Base-by-base conservation (phyloP, 2,329 filamentous ascomycete genomes). In the Scytalidium lignicola region DNA sequence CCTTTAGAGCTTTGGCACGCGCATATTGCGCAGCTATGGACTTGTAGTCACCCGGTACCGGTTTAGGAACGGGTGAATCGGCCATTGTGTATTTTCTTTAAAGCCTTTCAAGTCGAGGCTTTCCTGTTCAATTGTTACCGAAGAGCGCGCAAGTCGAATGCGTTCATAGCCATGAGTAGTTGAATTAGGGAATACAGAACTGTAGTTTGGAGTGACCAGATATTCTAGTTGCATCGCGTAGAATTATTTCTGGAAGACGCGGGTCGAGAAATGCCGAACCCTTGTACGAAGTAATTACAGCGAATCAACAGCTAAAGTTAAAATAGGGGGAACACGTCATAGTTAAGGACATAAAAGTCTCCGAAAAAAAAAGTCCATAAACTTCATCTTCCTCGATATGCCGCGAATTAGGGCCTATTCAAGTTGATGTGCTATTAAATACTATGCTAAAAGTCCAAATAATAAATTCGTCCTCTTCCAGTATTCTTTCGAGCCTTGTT, bases 381-480 rank as follows among this genome's bases (percentile, higher is more conserved):
- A n/a, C n/a, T n/a, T n/a, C n/a, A n/a, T n/a, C n/a, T n/a, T n/a
- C n/a, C n/a, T n/a, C n/a, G n/a, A n/a, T n/a, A n/a, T n/a, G n/a
- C n/a, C n/a, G n/a, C n/a, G n/a, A n/a, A 26, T 26, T 26, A 26
- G 6, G 23, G 23, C 23, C 23, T 26, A 26, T 26, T 10, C 10
- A 26, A 26, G 23, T 26, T 26, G n/a, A n/a, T n/a, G 10, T 26
- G 23, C 23, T 26, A 26, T n/a, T n/a, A n/a, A n/a, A 26, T 26
- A 10, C 52, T 62, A 65, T 26, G 74, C 75, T 55, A 96, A 69
- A 49, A 95, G 70, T 2, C 87, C 90, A 69, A 96, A 96, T 21
- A 96, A 67, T 54, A 96, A 67, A 65, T 80, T 85, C 10, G 88
- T 93, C 60, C 86, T 82, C 71, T 86, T 88, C 82, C 88, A 93